These are phyloP conservation scores for Silene latifolia DNA, from an alignment of 148 eudicot genomes.

Conservation along the genomic window DNA sequence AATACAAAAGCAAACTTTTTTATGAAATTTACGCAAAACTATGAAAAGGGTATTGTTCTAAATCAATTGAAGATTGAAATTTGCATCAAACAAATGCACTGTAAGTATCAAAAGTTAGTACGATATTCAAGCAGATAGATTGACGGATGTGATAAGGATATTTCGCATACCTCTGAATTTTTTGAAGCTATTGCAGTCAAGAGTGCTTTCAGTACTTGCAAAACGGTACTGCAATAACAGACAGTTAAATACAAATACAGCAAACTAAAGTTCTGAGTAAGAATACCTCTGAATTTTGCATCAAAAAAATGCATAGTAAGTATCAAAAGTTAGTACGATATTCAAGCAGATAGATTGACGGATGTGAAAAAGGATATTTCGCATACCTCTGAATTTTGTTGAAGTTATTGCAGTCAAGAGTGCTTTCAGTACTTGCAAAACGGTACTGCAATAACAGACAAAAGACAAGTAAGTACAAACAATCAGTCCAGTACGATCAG, in stretches of 20 bases:
- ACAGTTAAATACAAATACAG: background rate
- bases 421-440: no score
- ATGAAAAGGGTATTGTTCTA: background rate
- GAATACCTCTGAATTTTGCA: no score
- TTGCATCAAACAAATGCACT: conserved; percentile 2
- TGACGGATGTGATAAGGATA: background rate
- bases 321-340: no score
- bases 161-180: conserved; percentile 75
- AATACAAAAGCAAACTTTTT: background rate
- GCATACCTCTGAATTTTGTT: no score
- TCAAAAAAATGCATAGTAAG: no score
- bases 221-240: conserved; percentile 68
- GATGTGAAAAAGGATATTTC: no score
- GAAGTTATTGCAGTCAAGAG: no score
- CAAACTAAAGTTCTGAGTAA: no score
- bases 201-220: conserved; percentile 95
- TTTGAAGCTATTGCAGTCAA: conserved; percentile 90
- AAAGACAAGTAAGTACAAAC: no score
- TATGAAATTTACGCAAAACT: background rate
- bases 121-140: background rate
- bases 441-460: no score
- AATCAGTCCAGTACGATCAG: no score
- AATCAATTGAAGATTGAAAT: background rate
- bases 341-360: no score
- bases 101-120: background rate